Percentiles rank a stretch among this genome's conserved stretches.
phyloP scores from a whole-genome alignment of 2,329 filamentous ascomycete genomes.

The Pseudohalonectria lignicola region DNA sequence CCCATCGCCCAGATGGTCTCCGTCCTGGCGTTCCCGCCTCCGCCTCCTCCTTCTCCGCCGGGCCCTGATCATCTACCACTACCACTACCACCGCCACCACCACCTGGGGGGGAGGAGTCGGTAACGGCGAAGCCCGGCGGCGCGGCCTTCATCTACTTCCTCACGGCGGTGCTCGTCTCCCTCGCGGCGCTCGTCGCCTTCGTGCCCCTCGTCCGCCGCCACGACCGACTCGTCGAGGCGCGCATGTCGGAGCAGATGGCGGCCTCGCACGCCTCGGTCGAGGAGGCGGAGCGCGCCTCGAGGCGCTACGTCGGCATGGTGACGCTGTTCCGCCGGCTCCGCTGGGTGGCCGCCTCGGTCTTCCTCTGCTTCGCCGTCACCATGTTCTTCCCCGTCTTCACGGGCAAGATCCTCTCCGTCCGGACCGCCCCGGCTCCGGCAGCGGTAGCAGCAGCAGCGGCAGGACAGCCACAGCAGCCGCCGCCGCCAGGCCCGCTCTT shows the following conservation, averaged over 20 bases:
- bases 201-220: constrained; percentile 55
- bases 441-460: neutral
- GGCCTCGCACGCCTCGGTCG: constrained; percentile 36
- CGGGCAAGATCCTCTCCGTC: constrained; percentile 50
- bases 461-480: constrained; percentile 5
- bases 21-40: constrained; percentile 54
- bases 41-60: constrained; percentile 2
- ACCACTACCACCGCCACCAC: neutral
- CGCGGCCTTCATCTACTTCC: constrained; percentile 83
- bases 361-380: constrained; percentile 73
- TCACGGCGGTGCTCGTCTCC: constrained; percentile 74
- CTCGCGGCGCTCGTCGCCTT: constrained; percentile 61
- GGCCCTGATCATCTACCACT: too few species aligned
- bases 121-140: constrained; percentile 36
- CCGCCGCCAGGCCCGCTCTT: constrained; percentile 42
- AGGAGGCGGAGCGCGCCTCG: constrained; percentile 38
- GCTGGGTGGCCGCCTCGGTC: constrained; percentile 65
- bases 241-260: constrained; percentile 37
- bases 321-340: constrained; percentile 64
- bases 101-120: constrained; percentile 6
- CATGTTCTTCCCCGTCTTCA: constrained; percentile 95
- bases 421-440: too few species aligned
- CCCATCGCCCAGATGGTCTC: constrained; percentile 78
- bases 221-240: constrained; percentile 39
- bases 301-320: constrained; percentile 44